Conservation (phyloP, 495 filamentous ascomycete species). For the Aspergillus conjunctus region DNA sequence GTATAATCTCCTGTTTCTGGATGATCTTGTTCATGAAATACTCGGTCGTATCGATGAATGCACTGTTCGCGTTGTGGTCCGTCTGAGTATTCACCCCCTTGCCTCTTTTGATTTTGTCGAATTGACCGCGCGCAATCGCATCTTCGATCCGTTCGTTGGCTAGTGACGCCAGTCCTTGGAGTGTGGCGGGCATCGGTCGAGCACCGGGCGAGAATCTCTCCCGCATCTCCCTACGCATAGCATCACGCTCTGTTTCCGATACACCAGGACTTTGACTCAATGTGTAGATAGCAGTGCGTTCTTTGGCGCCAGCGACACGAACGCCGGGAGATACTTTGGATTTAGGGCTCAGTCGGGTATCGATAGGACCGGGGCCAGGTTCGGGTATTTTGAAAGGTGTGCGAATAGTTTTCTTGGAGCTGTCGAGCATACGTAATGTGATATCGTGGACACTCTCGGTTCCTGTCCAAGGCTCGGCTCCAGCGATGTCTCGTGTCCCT, state of each 20-base stretch:
- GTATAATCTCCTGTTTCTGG: constrained; percentile 75
- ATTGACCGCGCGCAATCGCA: constrained; percentile 88
- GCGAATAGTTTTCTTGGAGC: constrained; percentile 70
- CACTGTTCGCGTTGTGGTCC: constrained; percentile 80
- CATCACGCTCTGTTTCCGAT: constrained; percentile 69
- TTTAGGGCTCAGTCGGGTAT: constrained; percentile 59
- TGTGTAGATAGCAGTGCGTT: constrained; percentile 73
- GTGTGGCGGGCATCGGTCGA: constrained; percentile 72
- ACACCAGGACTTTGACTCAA: constrained; percentile 60
- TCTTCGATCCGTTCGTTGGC: constrained; percentile 95
- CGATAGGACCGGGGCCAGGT: constrained; percentile 50
- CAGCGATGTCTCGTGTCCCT: constrained; percentile 72
- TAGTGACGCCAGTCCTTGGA: constrained; percentile 77
- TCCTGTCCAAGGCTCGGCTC: constrained; percentile 76
- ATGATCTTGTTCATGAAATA: constrained; percentile 99
- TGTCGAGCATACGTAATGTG: constrained; percentile 84
- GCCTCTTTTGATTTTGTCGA: constrained; percentile 83
- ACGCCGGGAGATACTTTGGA: constrained; percentile 50
- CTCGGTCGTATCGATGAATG: constrained; percentile 94
- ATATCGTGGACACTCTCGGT: constrained; percentile 72
- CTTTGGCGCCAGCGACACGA: constrained; percentile 75
- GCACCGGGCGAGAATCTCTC: constrained; percentile 77
- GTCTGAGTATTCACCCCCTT: constrained; percentile 67
- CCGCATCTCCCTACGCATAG: constrained; percentile 68
- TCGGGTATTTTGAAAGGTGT: constrained; percentile 54